Base-by-base conservation (phyloP, 352 stramenopile genomes). In the Pythium grandisporangium region DNA sequence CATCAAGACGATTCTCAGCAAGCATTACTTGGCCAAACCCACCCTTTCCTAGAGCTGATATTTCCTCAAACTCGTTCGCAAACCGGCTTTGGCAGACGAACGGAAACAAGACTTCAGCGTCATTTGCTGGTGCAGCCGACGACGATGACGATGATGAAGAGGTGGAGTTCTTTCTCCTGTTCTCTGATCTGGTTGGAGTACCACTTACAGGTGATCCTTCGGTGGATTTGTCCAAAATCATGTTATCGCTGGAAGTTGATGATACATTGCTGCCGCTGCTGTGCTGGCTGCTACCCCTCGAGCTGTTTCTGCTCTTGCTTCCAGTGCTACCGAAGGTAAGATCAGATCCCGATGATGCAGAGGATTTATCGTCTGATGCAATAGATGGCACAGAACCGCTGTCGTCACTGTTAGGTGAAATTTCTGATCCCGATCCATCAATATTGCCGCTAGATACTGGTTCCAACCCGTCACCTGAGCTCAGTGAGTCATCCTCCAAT, bases 11-110 rank as follows among this genome's bases (percentile, higher is more conserved):
- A 61, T 98, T 98, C 38, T 95, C 78, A 11, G 86, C 87, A 23
- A 96, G 74, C 41, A 97, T 89, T 4, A 98, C 93, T 70, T 97
- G 84, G 13, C 93, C 93, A 26, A 96, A 97, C 1, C 92, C 93
- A 33, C 93, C 93, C 55, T 95, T 80, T 13, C 92, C 93, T 37
- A 98, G 77, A 6, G 87, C 66, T 16, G 78, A 89, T 10, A 89
- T 51, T 48, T 92, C 72, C 23, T 84, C 66, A 61, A 92, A 92
- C 34, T 92, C 78, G 38, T 92, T 88, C 29, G 71, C 56, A 46
- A 92, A 92, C 23, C 78, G 78, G 30, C 75, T 86, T 38, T 86
- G 78, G 48, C 75, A 92, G 26, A 92, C 77, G 47, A 88, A 89
- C 17, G 78, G 75, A 30, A 92, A 84, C n/a, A 92, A 42, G 29